phyloP scores from a whole-genome alignment of 2,329 filamentous ascomycete species.

The Colletotrichum sp. region DNA sequence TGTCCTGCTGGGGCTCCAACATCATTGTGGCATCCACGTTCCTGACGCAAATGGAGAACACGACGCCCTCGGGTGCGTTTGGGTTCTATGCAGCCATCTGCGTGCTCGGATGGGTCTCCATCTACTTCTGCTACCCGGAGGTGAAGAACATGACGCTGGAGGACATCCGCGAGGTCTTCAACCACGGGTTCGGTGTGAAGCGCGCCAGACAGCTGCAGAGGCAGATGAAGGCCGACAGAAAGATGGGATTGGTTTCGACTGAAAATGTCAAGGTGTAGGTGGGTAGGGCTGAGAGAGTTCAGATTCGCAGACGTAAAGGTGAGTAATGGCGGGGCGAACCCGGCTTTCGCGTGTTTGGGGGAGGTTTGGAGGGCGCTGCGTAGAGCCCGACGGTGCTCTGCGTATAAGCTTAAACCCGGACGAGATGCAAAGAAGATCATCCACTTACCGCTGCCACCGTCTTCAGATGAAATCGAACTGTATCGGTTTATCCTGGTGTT shows the following conservation, averaged over 20 bases:
- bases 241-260: not conserved
- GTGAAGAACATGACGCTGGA: conserved; percentile 61
- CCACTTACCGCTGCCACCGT: not conserved
- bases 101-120: conserved; percentile 47
- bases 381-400: not conserved
- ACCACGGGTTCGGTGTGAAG: conserved; percentile 50
- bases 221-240: conserved; percentile 26
- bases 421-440: not conserved
- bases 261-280: not conserved
- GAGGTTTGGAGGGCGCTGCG: not conserved
- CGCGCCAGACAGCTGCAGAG: conserved; percentile 43
- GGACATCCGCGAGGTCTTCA: conserved; percentile 56
- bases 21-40: conserved; percentile 56
- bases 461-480: not conserved
- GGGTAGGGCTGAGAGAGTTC: not conserved
- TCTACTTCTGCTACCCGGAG: conserved; percentile 58
- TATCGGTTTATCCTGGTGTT: not conserved
- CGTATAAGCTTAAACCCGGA: not conserved
- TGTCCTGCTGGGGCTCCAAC: conserved; percentile 51
- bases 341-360: not conserved
- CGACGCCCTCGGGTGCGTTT: conserved; percentile 54
- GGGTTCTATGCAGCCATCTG: conserved; percentile 58
- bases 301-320: not conserved
- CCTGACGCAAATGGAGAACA: conserved; percentile 53
- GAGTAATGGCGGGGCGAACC: not conserved